phyloP scores from a whole-genome alignment of 768 basidiomycete genomes.

The Lactifluus rugatus region DNA sequence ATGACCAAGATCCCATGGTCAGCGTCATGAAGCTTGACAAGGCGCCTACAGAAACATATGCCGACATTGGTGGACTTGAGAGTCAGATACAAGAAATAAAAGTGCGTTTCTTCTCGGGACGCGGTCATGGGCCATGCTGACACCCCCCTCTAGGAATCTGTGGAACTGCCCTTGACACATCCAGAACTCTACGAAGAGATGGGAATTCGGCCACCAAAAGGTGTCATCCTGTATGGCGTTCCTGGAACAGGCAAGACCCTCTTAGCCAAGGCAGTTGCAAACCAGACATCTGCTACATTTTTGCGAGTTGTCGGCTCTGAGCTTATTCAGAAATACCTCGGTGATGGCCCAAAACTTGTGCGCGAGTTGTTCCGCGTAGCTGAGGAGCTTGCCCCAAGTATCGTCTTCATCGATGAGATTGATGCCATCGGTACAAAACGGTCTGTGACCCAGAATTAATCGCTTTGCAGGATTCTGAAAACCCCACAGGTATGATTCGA shows the following conservation, averaged over 20 bases:
- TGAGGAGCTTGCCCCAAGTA: conserved; percentile 96
- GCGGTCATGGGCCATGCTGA: not conserved
- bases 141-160: conserved; percentile 67
- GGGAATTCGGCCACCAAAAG: conserved; percentile 99
- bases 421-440: conserved; percentile 91
- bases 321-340: conserved; percentile 98
- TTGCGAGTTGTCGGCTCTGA: conserved; percentile 95
- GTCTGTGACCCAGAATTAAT: conserved; percentile 32
- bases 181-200: conserved; percentile 99
- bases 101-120: conserved; percentile 32
- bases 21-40: conserved; percentile 99
- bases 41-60: conserved; percentile 97
- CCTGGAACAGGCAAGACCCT: conserved; percentile 98
- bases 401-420: conserved; percentile 99
- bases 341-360: conserved; percentile 96
- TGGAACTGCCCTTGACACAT: conserved; percentile 94
- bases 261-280: conserved; percentile 94
- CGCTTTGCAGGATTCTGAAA: not conserved
- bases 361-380: conserved; percentile 95
- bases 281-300: conserved; percentile 97
- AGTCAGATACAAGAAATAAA: conserved; percentile 99
- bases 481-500: conserved; percentile 79
- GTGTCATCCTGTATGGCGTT: conserved; percentile 97
- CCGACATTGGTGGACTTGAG: conserved; percentile 96
- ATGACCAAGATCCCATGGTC: conserved; percentile 92